Evolutionary conservation across 2,329 filamentous ascomycete genomes (phyloP).

Genomic region (Pseudocercospora fijiensis): DNA sequence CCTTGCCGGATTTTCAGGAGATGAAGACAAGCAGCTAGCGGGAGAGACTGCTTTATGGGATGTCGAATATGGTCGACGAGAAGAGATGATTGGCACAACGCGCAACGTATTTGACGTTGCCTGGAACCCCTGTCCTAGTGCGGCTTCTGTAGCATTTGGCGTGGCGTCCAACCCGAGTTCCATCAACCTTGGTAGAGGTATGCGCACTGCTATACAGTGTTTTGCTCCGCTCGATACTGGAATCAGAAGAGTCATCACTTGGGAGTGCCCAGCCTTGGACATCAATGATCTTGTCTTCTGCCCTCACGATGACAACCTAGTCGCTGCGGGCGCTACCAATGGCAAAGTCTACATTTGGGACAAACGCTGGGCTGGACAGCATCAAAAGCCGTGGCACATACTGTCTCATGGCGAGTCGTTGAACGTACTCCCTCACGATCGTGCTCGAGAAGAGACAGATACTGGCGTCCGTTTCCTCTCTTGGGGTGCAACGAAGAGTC

Average conservation of each 20-base stretch:
- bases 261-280: conserved; percentile 59
- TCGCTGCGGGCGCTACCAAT: conserved; percentile 61
- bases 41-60: conserved; percentile 59
- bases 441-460: conserved; percentile 52
- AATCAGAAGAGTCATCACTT: conserved; percentile 43
- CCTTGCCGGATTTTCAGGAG: conserved; percentile 54
- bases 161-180: conserved; percentile 50
- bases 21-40: conserved; percentile 41
- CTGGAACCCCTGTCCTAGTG: conserved; percentile 53
- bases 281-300: conserved; percentile 58
- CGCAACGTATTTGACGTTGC: conserved; percentile 59
- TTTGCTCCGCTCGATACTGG: conserved; percentile 48
- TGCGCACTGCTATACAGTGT: conserved; percentile 54
- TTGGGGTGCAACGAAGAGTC: conserved; percentile 54
- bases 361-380: conserved; percentile 42
- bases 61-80: conserved; percentile 42
- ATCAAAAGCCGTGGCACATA: conserved; percentile 48
- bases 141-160: conserved; percentile 48
- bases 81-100: conserved; percentile 49
- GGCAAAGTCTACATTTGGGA: conserved; percentile 63
- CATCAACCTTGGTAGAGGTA: conserved; percentile 41
- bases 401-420: conserved; percentile 54
- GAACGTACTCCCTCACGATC: conserved; percentile 47
- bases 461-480: conserved; percentile 59
- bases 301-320: conserved; percentile 50